Base-by-base conservation (phyloP, 2,329 filamentous ascomycete species). In the Coniochaeta sp. region DNA sequence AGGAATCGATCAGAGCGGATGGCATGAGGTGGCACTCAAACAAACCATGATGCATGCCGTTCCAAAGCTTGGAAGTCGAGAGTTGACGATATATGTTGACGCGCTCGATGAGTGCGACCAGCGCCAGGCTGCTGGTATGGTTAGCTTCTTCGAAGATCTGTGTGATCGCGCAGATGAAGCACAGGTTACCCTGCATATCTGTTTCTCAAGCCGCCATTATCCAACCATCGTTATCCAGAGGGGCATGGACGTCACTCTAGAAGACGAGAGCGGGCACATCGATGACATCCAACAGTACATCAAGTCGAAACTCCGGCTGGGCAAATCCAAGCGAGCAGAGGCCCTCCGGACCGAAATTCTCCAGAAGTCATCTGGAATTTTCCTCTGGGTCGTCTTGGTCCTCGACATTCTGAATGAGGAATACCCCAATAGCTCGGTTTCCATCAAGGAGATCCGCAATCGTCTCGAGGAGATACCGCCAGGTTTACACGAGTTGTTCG, bases 21-120 rank as follows among this genome's bases (percentile, higher is more conserved):
- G 59, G 55, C 52, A 57, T 32, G 36, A 62, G 42, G 56, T 56
- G 24, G 55, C 61, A 1, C 24, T 65, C 55, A 60, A 65, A 42
- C 55, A 59, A 8, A 62, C 62, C 4, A 7, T 38, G 34, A 38
- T 14, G 14, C 14, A 16, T 38, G 34, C 34, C 14, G 6, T 38
- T 3, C 14, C 34, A 38, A 38, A 14, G 34, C 34, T 38, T 16
- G 34, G 34, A 32, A 26, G 52, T n/a, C 52, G 26, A 7, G 5
- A 6, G 26, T 32, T 26, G 22, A 26, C 17, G 3, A 38, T 38
- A 6, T 57, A 40, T 26, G 34, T 73, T 0, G 77, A 79, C 57
- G 79, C 77, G 0, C 67, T 81, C 0, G 79, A 81, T 38, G 79
- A 81, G 62, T 79, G 77, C 59, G 69, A 76, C 8, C 73, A 77